Evolutionary conservation across 140 eudicot genomes (phyloP).

Genomic region (Cichorium intybus): DNA sequence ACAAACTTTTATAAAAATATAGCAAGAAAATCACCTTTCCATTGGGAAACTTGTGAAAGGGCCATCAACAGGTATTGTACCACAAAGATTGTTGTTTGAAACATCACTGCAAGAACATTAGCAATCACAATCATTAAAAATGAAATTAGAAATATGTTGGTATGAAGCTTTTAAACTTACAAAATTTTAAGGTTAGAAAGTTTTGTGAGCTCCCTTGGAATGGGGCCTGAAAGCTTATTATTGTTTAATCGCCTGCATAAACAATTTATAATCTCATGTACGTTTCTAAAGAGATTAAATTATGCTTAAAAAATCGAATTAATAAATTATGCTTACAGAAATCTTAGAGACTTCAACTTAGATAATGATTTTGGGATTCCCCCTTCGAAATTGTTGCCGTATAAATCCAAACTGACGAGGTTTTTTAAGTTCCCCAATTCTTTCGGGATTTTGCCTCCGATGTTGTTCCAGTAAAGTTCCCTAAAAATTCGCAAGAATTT

Average conservation of each 20-base stretch:
- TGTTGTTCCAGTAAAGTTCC: constrained; percentile 67
- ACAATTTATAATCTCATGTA: neutral
- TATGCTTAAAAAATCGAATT: neutral
- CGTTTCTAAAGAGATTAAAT: neutral
- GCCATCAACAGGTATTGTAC: constrained; percentile 89
- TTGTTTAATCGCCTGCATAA: constrained; percentile 60
- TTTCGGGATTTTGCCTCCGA: constrained; percentile 72
- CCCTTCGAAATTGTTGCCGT: constrained; percentile 67
- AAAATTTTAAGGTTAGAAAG: constrained; percentile 72
- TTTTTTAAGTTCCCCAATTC: constrained; percentile 69
- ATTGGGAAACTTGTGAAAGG: constrained; percentile 64
- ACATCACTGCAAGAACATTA: constrained; percentile 58
- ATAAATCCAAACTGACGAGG: constrained; percentile 80
- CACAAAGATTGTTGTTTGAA: constrained; percentile 73
- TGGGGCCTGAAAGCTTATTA: constrained; percentile 72
- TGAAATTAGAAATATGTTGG: neutral
- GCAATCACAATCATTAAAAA: neutral
- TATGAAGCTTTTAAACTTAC: constrained; percentile 41
- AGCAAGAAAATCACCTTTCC: constrained; percentile 47
- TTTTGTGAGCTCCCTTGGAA: constrained; percentile 71
- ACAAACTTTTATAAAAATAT: neutral
- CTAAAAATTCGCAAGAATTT: constrained; percentile 34
- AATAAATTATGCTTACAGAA: constrained; percentile 59
- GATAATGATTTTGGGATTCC: constrained; percentile 68
- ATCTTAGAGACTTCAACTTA: constrained; percentile 69